Percentiles rank a stretch among this genome's conserved stretches.
Evolutionary conservation across 768 basidiomycete species (phyloP).

Genomic region (Boletus sp.): DNA sequence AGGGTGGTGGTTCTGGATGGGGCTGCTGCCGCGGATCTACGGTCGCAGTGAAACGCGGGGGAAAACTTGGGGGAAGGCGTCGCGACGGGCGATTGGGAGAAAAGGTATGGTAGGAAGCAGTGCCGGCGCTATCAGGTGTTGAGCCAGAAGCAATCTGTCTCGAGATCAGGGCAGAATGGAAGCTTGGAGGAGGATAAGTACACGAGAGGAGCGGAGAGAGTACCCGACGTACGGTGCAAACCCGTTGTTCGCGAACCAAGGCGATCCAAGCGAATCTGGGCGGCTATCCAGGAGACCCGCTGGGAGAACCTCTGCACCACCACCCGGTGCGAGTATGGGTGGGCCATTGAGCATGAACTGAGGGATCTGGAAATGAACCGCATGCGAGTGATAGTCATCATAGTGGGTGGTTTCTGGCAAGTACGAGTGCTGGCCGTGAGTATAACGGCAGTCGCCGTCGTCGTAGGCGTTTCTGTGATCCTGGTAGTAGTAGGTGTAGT

Average conservation of each 20-base stretch:
- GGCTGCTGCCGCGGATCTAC: slow-evolving; percentile 6
- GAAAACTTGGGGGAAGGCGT: neutral
- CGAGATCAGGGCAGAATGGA: slow-evolving; percentile 19
- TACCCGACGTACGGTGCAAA: slow-evolving; percentile 31
- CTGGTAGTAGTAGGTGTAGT: slow-evolving; percentile 12
- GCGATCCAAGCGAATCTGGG: slow-evolving; percentile 31
- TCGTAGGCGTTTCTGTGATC: slow-evolving; percentile 13
- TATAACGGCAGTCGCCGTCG: slow-evolving; percentile 11
- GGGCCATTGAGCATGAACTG: slow-evolving; percentile 57
- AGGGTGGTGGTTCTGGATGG: slow-evolving; percentile 3
- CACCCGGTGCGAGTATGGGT: slow-evolving; percentile 65
- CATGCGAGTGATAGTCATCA: slow-evolving; percentile 16
- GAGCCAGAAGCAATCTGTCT: slow-evolving; percentile 8
- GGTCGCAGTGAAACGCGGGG: neutral
- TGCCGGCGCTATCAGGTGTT: neutral
- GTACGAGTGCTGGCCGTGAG: slow-evolving; percentile 1
- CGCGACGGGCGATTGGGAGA: neutral
- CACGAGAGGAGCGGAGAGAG: neutral
- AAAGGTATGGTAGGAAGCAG: neutral
- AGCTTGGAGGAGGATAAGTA: slow-evolving; percentile 23
- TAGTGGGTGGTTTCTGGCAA: slow-evolving; percentile 1
- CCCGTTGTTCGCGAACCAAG: slow-evolving; percentile 54
- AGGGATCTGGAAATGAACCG: slow-evolving; percentile 60
- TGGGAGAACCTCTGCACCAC: slow-evolving; percentile 73
- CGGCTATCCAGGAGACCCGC: slow-evolving; percentile 34